Base-by-base conservation (phyloP, 2,329 filamentous ascomycete species). In the Pyrenophora seminiperda region DNA sequence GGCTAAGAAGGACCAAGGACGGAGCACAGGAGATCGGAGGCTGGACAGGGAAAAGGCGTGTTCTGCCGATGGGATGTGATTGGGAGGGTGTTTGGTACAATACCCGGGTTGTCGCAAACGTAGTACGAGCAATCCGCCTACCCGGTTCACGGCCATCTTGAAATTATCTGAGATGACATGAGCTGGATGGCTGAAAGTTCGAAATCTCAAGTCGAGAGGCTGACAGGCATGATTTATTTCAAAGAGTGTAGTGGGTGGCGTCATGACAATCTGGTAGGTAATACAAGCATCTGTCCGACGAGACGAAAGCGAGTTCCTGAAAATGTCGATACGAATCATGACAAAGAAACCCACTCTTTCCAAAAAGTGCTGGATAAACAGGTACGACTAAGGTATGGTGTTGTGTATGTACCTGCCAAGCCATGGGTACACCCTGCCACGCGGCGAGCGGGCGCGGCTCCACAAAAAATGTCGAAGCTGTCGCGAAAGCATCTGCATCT, bases 381-480 rank as follows among this genome's bases (percentile, higher is more conserved):
- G n/a, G n/a, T n/a, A n/a, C n/a, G n/a, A n/a, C n/a, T n/a, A n/a
- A n/a, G n/a, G n/a, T n/a, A n/a, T n/a, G n/a, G n/a, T n/a, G n/a
- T n/a, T n/a, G n/a, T n/a, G n/a, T n/a, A n/a, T 20, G 40, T 58
- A 41, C 55, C 56, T 60, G 56, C 58, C 46, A 58, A 56, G 55
- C 24, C 32, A n/a, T 14, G 58, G 58, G 50, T 62, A 37, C 18
- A 52, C 30, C 30, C 47, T 63, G 52, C 55, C 60, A 37, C 47
- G 34, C 36, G 20, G 18, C 20, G 20, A 29, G 24, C 37, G 5
- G 24, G 24, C 38, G 27, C 29, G 45, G 54, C 47, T 61, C 60
- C 63, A 61, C 60, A 56, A 58, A 66, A 68, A 66, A 61, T 59
- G 43, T 61, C 53, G 49, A 46, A 59, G 58, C 58, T 55, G 30